Evolutionary conservation across 306 rosid species (phyloP), one percentile per base, ranked within the genome.

Genomic region (Ochetophila trinervis): DNA sequence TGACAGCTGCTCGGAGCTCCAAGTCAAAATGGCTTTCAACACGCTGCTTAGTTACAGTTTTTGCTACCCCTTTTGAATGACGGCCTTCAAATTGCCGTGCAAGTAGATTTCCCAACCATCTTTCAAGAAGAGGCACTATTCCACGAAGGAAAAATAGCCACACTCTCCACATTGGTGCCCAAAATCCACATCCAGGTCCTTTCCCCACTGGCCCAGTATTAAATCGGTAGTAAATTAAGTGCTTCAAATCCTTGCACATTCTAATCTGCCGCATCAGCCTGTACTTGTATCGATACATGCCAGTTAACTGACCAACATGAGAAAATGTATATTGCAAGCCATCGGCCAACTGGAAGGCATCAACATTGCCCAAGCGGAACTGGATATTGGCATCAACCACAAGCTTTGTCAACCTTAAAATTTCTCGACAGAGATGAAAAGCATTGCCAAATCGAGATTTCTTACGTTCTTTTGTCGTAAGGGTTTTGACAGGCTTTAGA

Each of bases 121-220:
- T 75, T 76, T 94, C 99, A 66, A 94, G 80, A 40, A 94, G 97
- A 51, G 99, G 97, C 66, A 94, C 99, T 45, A 94, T 94, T 68
- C 99, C 99, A 62, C 99, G 96, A 19, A 94, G 97, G 74, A 94
- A 94, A 74, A 94, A 94, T 66, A 94, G 78, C 99, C 99, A 94
- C 48, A 94, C 99, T 74, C 99, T 88, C 99, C 99, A 94, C 99
- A 94, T 94, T 0, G 99, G 99, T 6, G 99, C 99, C 99, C 99
- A 94, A 78, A 94, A 80, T 66, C 97, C 99, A 78, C 99, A 90
- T 53, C 99, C 99, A 15, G 99, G 99, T 36, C 99, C 99, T 68
- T 94, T 94, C 57, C 99, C 99, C 5, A 94, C 99, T 57, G 99
- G 99, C 19, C 99, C 99, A 57, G 99, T 94, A 78, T 94, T 94